Evolutionary conservation across 345 rosid genomes (phyloP).

Genomic region (Lumnitzera racemosa): DNA sequence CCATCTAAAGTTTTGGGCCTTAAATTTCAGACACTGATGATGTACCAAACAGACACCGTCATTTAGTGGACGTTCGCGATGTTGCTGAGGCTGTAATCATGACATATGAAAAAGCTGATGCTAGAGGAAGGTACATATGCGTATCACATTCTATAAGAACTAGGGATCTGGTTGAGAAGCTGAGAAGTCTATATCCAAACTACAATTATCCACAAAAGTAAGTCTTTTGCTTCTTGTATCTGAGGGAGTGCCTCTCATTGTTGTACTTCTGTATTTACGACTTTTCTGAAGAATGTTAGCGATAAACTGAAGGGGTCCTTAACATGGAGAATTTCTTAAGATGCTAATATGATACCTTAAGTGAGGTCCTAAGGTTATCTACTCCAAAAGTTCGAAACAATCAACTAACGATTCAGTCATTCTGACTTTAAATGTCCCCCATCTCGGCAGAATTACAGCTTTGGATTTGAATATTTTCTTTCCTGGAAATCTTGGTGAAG

Average conservation of each 20-base stretch:
- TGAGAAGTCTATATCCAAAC: conserved; percentile 13
- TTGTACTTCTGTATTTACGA: too few species aligned
- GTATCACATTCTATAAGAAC: conserved; percentile 9
- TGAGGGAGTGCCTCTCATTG: neutral
- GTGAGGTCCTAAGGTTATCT: too few species aligned
- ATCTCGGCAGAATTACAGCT: neutral
- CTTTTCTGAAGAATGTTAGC: too few species aligned
- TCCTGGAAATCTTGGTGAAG: neutral
- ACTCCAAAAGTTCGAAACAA: too few species aligned
- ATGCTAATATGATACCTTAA: too few species aligned
- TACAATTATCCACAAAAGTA: conserved; percentile 17
- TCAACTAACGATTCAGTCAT: too few species aligned
- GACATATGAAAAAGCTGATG: conserved; percentile 11
- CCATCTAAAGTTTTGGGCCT: too few species aligned
- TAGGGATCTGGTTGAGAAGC: conserved; percentile 15
- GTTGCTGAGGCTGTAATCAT: conserved; percentile 12
- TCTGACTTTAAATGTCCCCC: too few species aligned
- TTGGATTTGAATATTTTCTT: neutral
- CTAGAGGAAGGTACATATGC: conserved; percentile 20
- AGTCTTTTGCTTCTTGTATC: neutral
- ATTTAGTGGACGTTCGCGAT: conserved; percentile 15
- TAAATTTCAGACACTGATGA: conserved; percentile 2
- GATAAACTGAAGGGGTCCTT: too few species aligned
- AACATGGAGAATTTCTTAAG: too few species aligned
- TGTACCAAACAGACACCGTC: conserved; percentile 6